Conservation (phyloP, 1,284 basidiomycete species). For the Irpex rosettiformis region DNA sequence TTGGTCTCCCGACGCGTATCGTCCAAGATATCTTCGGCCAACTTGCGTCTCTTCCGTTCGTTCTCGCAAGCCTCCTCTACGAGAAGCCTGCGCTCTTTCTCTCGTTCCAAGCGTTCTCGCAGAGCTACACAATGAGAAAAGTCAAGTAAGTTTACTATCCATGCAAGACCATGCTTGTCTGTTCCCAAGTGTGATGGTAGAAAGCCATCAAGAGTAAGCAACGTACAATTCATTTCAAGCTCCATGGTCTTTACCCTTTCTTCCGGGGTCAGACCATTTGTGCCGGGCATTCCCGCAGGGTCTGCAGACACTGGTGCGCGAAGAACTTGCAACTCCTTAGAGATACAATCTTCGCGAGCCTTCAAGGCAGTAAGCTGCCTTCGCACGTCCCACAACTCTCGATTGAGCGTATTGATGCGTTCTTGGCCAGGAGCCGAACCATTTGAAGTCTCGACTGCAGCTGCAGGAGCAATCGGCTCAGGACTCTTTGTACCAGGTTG, state of each 20-base stretch:
- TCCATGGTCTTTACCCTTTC: constrained; percentile 12
- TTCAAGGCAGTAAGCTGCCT: constrained; percentile 31
- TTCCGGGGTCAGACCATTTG: background rate
- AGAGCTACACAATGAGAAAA: constrained; percentile 6
- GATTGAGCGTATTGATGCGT: constrained; percentile 19
- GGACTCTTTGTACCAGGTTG: background rate
- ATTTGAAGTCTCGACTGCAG: background rate
- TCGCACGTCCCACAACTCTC: constrained; percentile 34
- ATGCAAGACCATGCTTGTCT: background rate
- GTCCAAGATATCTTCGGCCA: constrained; percentile 32
- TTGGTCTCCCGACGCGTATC: constrained; percentile 38
- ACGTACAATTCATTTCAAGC: constrained; percentile 12
- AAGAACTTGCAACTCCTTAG: constrained; percentile 26
- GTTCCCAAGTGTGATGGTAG: background rate
- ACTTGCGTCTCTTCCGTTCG: constrained; percentile 31
- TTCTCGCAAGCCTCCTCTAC: constrained; percentile 27
- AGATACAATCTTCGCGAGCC: constrained; percentile 29
- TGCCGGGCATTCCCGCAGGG: background rate
- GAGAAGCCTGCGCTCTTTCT: constrained; percentile 18
- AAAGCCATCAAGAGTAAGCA: background rate
- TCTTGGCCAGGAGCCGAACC: background rate
- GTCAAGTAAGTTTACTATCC: background rate
- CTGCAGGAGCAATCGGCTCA: background rate
- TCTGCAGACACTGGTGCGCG: constrained; percentile 15
- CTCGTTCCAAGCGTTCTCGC: constrained; percentile 13